Percentiles rank a stretch among this genome's conserved stretches.
phyloP scores from a whole-genome alignment of 345 rosid genomes.

The Eucalyptus melliodora region DNA sequence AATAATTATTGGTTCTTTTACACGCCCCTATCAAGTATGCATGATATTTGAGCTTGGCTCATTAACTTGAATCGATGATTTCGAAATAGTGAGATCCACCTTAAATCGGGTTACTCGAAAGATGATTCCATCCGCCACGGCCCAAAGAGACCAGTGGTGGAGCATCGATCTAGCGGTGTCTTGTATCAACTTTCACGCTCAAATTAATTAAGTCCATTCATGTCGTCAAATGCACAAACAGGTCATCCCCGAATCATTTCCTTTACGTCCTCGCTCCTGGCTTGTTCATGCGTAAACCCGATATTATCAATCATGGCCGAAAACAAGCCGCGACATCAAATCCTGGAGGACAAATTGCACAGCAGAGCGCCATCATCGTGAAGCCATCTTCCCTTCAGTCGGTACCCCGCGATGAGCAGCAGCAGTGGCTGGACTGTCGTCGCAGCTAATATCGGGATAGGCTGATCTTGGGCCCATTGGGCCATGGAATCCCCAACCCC shows the following conservation, averaged over 20 bases:
- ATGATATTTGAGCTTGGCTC: background rate
- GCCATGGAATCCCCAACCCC: background rate
- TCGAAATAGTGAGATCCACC: accelerated
- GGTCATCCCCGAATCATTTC: background rate
- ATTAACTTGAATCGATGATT: background rate
- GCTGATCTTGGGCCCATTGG: background rate
- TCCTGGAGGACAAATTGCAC: background rate
- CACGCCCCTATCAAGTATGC: background rate
- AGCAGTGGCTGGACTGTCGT: background rate
- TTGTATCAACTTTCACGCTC: background rate
- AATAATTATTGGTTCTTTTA: too few species aligned
- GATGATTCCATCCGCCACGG: background rate
- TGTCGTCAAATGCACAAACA: background rate
- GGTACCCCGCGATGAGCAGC: background rate
- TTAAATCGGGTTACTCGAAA: background rate
- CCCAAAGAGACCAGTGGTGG: background rate
- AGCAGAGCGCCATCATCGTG: background rate
- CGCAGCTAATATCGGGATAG: background rate
- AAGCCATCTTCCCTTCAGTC: background rate
- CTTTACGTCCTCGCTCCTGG: background rate
- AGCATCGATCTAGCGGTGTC: background rate
- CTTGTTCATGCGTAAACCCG: background rate
- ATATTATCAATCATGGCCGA: background rate
- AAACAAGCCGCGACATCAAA: background rate
- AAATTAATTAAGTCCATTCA: background rate